phyloP scores from a whole-genome alignment of 2,329 filamentous ascomycete genomes.

The Ceratocystis alfenasii region DNA sequence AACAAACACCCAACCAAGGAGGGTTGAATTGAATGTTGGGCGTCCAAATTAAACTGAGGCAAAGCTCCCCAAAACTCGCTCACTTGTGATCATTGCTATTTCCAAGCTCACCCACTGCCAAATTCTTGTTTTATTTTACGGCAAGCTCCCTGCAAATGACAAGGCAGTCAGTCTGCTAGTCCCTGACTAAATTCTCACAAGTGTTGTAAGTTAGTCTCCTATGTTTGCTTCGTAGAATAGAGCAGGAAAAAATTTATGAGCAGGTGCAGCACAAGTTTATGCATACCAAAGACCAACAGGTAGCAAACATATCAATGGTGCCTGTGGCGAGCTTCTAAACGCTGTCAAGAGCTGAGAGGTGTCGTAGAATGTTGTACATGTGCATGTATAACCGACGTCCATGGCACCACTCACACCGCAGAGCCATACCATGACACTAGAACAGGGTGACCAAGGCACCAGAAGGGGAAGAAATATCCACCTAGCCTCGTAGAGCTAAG shows the following conservation, averaged over 20 bases:
- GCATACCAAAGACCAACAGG: neutral
- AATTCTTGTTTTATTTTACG: neutral
- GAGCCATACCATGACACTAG: too few relatives aligned
- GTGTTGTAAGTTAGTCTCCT: neutral
- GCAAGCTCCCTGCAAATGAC: neutral
- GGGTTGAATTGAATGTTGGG: too few relatives aligned
- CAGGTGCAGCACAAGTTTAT: neutral
- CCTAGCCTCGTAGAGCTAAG: too few relatives aligned
- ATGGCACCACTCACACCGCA: neutral
- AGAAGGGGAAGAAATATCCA: too few relatives aligned
- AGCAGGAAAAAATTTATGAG: neutral
- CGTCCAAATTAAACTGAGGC: neutral
- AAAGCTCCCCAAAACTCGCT: neutral
- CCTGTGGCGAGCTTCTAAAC: neutral
- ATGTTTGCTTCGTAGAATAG: neutral
- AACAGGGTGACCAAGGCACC: too few relatives aligned
- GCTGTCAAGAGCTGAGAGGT: neutral
- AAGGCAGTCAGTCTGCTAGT: neutral
- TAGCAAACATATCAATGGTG: neutral
- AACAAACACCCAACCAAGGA: neutral
- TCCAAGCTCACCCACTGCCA: neutral
- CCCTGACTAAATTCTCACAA: slow-evolving; percentile 8
- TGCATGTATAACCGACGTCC: neutral
- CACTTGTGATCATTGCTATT: too few relatives aligned
- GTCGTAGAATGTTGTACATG: neutral